phyloP scores from a whole-genome alignment of 108 stramenopile genomes.

The Epithemia pelagica region DNA sequence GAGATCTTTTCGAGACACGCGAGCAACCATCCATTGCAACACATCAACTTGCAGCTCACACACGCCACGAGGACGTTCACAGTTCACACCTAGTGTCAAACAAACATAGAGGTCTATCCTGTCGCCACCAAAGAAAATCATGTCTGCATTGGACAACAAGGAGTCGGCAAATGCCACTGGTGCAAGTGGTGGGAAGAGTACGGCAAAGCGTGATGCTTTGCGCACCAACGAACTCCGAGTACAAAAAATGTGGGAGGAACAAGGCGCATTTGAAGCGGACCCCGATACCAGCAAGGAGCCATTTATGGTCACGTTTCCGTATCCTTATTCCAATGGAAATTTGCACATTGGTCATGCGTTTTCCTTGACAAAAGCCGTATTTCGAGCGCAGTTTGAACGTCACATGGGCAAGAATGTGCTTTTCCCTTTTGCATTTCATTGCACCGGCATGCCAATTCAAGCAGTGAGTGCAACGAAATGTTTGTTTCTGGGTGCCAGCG shows the following conservation, averaged over 20 bases:
- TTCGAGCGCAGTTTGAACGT: constrained; percentile 89
- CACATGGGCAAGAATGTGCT: constrained; percentile 91
- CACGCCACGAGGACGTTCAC: too few relatives aligned
- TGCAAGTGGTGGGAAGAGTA: constrained; percentile 31
- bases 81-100: too few relatives aligned
- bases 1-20: too few relatives aligned
- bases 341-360: constrained; percentile 98
- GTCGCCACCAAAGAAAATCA: too few relatives aligned
- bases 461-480: constrained; percentile 50
- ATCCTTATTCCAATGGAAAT: constrained; percentile 97
- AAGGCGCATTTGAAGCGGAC: constrained; percentile 67
- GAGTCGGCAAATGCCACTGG: neutral
- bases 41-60: too few relatives aligned
- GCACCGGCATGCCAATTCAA: constrained; percentile 99
- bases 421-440: constrained; percentile 98
- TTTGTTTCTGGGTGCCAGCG: too few relatives aligned
- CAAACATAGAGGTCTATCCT: too few relatives aligned
- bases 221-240: constrained; percentile 62
- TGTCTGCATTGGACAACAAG: too few relatives aligned
- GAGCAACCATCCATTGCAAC: too few relatives aligned
- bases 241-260: constrained; percentile 72
- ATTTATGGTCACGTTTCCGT: constrained; percentile 98
- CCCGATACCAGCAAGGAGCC: constrained; percentile 46
- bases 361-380: constrained; percentile 94
- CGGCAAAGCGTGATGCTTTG: constrained; percentile 79